Base-by-base conservation (phyloP, 176 grass and related monocot species). In the Tuctoria greenei region DNA sequence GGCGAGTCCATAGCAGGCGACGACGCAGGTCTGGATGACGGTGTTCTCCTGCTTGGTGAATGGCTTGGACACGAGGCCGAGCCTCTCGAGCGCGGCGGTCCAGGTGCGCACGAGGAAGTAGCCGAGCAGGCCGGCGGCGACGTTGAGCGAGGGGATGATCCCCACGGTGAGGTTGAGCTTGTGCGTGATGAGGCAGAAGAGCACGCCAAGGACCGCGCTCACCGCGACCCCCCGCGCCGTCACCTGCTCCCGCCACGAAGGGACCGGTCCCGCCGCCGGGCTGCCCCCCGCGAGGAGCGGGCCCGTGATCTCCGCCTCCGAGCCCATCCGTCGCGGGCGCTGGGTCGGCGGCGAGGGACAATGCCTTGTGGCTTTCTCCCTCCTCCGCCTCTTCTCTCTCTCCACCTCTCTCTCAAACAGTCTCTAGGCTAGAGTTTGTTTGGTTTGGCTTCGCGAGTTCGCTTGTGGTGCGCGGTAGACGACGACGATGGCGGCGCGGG, bases 91-190 rank as follows among this genome's bases (percentile, higher is more conserved):
- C 36, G 83, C 63, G 0, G 77, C 63, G 18, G 90, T 93, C 90
- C 90, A 93, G 18, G 66, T 82, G 76, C 60, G 60, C 12, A 77
- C 74, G 7, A 77, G 74, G 44, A 77, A 65, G 74, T 77, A 77
- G 28, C 74, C 74, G 61, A 77, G 90, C 88, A 97, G 79, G 11
- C 93, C 93, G 10, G 90, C 90, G 16, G 93, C 89, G 60, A 93
- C 93, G 86, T 97, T 97, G 73, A 97, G 88, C 51, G 90, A 97
- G 23, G 93, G 93, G 76, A 97, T 83, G 83, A 97, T 91, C 58
- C 93, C 93, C 8, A 91, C 92, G 25, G 93, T 97, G 67, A 97
- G 93, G 86, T 91, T 93, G 46, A 97, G 93, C 88, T 97, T 97
- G 80, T 93, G 90, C 21, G 90, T 93, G 43, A 93, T 93, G 76